A percentile compares a stretch with the other conserved stretches of the same genome.
These are phyloP conservation scores for Nicotiana obtusifolia DNA, from an alignment of 257 asterid species.

Conservation along the genomic window DNA sequence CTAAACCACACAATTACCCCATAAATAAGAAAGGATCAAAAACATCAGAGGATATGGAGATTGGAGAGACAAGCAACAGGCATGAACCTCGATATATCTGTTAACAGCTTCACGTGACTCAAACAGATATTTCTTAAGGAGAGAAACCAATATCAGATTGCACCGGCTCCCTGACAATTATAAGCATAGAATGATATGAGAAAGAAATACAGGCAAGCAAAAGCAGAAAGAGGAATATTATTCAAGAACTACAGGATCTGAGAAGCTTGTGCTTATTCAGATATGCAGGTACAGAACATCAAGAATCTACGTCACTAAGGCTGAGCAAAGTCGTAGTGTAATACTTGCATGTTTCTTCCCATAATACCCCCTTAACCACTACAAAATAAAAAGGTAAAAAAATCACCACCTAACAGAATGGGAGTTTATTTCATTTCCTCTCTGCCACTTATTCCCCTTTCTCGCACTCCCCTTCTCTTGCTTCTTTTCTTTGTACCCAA, in stretches of 20 bases:
- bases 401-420: background rate
- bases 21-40: background rate
- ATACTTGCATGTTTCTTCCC: background rate
- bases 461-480: background rate
- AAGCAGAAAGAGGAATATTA: background rate
- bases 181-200: constrained; percentile 9
- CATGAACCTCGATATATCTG: constrained; percentile 52
- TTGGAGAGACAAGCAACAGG: background rate
- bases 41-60: background rate
- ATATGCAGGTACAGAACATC: background rate
- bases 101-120: constrained; percentile 60
- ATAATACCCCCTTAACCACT: background rate
- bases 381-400: background rate
- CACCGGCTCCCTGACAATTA: constrained; percentile 41
- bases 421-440: background rate
- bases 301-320: background rate
- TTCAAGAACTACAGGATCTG: background rate
- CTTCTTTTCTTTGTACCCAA: background rate
- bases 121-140: constrained; percentile 61
- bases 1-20: background rate
- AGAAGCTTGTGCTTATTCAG: background rate
- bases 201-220: background rate
- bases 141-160: constrained; percentile 46
- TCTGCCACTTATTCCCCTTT: background rate
- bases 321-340: background rate